A percentile compares a stretch with the other conserved stretches of the same genome.
phyloP scores from a whole-genome alignment of 805 yeast genomes.

The Kazachstania africana region DNA sequence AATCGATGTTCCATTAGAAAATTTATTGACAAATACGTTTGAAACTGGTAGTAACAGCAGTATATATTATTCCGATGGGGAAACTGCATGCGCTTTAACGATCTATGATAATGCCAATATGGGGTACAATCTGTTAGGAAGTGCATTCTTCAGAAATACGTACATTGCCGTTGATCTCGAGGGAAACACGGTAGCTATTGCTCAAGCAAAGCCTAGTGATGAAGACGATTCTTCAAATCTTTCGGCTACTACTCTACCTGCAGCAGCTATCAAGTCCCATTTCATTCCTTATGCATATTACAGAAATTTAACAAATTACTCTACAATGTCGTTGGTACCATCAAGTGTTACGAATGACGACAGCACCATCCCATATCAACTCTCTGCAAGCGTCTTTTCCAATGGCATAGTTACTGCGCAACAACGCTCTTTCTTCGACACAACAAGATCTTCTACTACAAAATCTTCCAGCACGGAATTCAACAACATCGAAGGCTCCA shows the following conservation, averaged over 20 bases:
- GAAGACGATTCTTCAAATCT: neutral
- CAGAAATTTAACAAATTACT: conserved; percentile 15
- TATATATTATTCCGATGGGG: conserved; percentile 42
- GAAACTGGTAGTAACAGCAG: conserved; percentile 21
- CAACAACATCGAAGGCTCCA: conserved; percentile 1
- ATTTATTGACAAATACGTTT: conserved; percentile 33
- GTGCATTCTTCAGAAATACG: conserved; percentile 39
- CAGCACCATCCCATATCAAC: conserved; percentile 17
- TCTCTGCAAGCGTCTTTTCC: conserved; percentile 22
- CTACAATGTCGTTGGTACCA: conserved; percentile 1
- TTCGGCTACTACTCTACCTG: neutral
- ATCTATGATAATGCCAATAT: conserved; percentile 35
- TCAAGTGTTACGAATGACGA: conserved; percentile 4
- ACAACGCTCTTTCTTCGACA: conserved; percentile 23
- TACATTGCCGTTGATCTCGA: conserved; percentile 58
- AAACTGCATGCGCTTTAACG: conserved; percentile 43
- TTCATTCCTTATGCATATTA: conserved; percentile 40
- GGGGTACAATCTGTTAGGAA: conserved; percentile 48
- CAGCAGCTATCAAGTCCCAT: conserved; percentile 29
- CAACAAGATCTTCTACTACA: conserved; percentile 12
- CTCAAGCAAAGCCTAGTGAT: conserved; percentile 27
- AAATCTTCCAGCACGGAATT: conserved; percentile 5
- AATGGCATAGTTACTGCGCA: conserved; percentile 23
- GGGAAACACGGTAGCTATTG: conserved; percentile 43
- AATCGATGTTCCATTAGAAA: conserved; percentile 38